Evolutionary conservation across 805 yeast genomes (phyloP).

Genomic region (Kodamaea kaohsiungensis): DNA sequence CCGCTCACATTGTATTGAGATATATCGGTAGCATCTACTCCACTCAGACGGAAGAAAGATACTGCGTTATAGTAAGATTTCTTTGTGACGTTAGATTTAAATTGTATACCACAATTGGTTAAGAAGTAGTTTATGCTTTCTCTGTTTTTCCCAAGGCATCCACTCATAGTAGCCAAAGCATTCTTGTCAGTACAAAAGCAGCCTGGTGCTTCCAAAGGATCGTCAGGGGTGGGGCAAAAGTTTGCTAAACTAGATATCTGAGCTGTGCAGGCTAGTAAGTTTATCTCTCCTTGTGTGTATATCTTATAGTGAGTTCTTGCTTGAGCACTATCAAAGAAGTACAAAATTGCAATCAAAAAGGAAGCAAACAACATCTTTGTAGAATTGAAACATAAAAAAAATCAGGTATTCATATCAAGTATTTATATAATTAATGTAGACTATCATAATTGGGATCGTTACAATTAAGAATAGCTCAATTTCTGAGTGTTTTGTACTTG

Average conservation of each 20-base stretch:
- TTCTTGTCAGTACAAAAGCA: constrained; percentile 2
- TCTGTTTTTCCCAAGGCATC: background rate
- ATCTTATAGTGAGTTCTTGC: background rate
- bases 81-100: background rate
- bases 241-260: background rate
- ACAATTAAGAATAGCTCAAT: background rate
- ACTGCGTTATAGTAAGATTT: background rate
- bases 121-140: constrained; percentile 5
- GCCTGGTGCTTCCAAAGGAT: background rate
- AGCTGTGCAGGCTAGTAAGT: background rate
- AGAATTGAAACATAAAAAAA: background rate
- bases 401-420: background rate
- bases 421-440: too few species aligned
- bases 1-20: constrained; percentile 4
- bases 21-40: background rate
- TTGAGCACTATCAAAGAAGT: background rate
- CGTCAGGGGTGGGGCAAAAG: background rate
- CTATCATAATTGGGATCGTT: background rate
- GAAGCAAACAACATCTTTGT: background rate
- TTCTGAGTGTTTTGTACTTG: background rate
- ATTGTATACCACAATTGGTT: background rate
- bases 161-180: constrained; percentile 8
- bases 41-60: background rate
- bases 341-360: background rate
- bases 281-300: constrained; percentile 1